phyloP scores from a whole-genome alignment of 371 early-diverging fungal genomes.

The Rhizomucor pusillus region DNA sequence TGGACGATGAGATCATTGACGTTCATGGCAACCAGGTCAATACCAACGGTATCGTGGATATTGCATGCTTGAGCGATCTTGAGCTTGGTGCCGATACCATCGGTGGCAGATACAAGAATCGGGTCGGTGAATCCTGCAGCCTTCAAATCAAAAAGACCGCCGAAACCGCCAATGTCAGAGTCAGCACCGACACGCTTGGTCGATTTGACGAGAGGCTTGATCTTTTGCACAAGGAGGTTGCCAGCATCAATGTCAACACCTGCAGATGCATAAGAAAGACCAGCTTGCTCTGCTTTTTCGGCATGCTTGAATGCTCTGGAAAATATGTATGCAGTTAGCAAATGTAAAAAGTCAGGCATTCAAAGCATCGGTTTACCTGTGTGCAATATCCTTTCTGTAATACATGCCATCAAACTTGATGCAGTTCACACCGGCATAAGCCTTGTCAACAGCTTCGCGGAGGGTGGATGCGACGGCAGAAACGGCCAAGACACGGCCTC shows the following conservation, averaged over 20 bases:
- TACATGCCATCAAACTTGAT: conserved; percentile 84
- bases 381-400: conserved; percentile 91
- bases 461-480: conserved; percentile 78
- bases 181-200: conserved; percentile 91
- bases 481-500: conserved; percentile 94
- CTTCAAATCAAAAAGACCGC: conserved; percentile 94
- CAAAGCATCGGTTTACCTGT: conserved; percentile 42
- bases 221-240: conserved; percentile 89
- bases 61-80: conserved; percentile 87
- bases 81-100: conserved; percentile 98
- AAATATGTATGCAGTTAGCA: neutral
- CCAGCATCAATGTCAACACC: conserved; percentile 97
- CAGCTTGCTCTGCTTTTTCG: conserved; percentile 38
- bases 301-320: conserved; percentile 62
- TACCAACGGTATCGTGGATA: conserved; percentile 89
- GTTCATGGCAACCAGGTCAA: conserved; percentile 98
- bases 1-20: conserved; percentile 98
- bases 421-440: conserved; percentile 66
- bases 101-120: conserved; percentile 93
- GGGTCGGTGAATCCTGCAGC: conserved; percentile 90
- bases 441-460: conserved; percentile 71
- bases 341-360: too few species aligned
- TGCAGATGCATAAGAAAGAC: conserved; percentile 87
- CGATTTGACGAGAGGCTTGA: conserved; percentile 91
- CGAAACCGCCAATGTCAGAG: conserved; percentile 97